Evolutionary conservation across 2,329 filamentous ascomycete species (phyloP), one percentile per base, ranked within the genome.

Genomic region (Hymenoscyphus repandus): DNA sequence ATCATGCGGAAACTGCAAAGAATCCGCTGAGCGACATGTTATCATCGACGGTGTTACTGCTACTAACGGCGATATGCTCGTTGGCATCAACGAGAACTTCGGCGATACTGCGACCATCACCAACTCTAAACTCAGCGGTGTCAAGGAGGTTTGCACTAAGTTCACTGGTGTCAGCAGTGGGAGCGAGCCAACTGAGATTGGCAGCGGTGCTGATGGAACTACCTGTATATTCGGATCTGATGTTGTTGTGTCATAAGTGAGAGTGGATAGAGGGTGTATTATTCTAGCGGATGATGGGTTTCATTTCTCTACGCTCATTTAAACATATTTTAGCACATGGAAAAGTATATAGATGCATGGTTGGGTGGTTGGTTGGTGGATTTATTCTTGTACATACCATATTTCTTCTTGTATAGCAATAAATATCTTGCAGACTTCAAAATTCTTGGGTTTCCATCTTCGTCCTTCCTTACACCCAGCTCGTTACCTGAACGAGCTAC

Each of bases 1-100:
- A 48, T 71, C 67, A 52, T 79, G 74, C 59, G 75, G 75, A 30
- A 77, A 77, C 67, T 77, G 74, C 66, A 27, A 56, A 1, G 66
- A 63, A 10, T 65, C 47, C 38, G 48, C 50, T 33, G 49, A 60
- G 49, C 40, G 60, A 37, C 55, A 61, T 39, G 52, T 62, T 48
- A 65, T 73, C 51, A 67, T 77, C 50, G 65, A 72, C 60, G 70
- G 71, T 58, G 65, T 73, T 52, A 68, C 67, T 39, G 69, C 70
- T 53, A 62, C 65, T 43, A 64, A 68, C 50, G 74, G 74, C 52
- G 61, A 36, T 1, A 30, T 46, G 12, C 40, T 62, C 37, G 56
- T 52, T 41, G 58, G 58, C 52, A 54, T 77, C 64, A 77, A 77
- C 68, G 68, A 68, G 51, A 78, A 77, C 70, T 77, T 72, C 56